phyloP scores from a whole-genome alignment of 202 grass and related monocot species.

The Eragrostis tef region DNA sequence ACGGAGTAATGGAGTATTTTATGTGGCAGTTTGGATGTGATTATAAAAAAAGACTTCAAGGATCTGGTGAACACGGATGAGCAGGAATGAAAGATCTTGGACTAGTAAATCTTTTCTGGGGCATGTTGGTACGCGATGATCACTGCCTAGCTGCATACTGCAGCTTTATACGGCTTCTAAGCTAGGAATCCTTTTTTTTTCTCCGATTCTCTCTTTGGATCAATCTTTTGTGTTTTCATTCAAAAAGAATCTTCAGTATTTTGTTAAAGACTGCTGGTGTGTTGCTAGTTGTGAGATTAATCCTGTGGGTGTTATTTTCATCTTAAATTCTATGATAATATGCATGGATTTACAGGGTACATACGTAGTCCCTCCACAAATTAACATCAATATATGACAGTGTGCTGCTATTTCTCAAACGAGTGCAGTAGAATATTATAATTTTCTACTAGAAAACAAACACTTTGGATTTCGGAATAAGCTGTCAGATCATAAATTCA shows the following conservation, averaged over 20 bases:
- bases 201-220: neutral
- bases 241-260: neutral
- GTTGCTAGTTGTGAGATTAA: neutral
- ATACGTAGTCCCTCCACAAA: neutral
- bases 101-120: constrained; percentile 19
- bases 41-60: neutral
- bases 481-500: neutral
- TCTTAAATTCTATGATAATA: neutral
- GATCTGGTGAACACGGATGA: constrained; percentile 17
- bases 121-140: constrained; percentile 12
- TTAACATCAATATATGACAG: neutral
- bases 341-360: neutral
- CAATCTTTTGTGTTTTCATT: neutral
- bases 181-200: neutral
- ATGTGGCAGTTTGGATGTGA: constrained; percentile 3
- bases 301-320: neutral
- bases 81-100: constrained; percentile 23
- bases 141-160: neutral
- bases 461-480: neutral
- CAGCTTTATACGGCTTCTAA: constrained; percentile 5
- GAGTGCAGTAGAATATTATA: neutral
- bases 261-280: neutral
- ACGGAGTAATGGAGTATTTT: constrained; percentile 30
- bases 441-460: neutral
- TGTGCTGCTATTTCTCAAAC: neutral